Evolutionary conservation across 805 yeast species (phyloP).

Genomic region (Lipomyces orientalis): DNA sequence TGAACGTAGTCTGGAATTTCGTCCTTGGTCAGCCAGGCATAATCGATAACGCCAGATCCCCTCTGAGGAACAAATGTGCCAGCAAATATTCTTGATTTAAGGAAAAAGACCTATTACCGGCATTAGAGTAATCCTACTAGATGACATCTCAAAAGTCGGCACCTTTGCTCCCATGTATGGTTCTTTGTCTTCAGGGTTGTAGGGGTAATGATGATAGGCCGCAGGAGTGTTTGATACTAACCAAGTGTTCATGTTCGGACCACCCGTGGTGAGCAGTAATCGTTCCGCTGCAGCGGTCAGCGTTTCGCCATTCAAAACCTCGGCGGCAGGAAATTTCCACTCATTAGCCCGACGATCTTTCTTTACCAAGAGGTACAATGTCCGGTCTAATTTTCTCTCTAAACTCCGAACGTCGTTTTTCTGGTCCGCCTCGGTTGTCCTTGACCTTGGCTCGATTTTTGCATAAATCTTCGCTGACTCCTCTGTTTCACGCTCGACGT

Average conservation of each 20-base stretch:
- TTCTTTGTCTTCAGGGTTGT: constrained; percentile 38
- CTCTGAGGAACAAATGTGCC: constrained; percentile 67
- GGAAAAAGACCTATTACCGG: constrained; percentile 63
- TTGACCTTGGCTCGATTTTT: constrained; percentile 69
- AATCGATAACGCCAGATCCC: constrained; percentile 53
- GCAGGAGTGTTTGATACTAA: constrained; percentile 90
- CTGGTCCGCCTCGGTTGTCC: constrained; percentile 79
- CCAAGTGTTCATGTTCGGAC: constrained; percentile 80
- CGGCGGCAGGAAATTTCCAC: constrained; percentile 86
- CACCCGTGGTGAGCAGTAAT: constrained; percentile 75
- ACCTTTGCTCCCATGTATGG: constrained; percentile 25
- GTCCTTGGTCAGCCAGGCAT: constrained; percentile 83
- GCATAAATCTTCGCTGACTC: constrained; percentile 59
- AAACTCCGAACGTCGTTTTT: constrained; percentile 65
- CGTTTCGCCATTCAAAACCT: constrained; percentile 54
- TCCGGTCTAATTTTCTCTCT: constrained; percentile 78
- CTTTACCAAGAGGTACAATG: constrained; percentile 76
- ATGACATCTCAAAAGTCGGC: not conserved
- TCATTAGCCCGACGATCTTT: constrained; percentile 39
- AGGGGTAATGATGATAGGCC: constrained; percentile 59
- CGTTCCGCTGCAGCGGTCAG: constrained; percentile 76
- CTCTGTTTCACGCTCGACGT: constrained; percentile 44
- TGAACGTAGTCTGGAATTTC: constrained; percentile 67
- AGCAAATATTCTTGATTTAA: constrained; percentile 86
- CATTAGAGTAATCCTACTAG: not conserved